A percentile compares a stretch with the other conserved stretches of the same genome.
phyloP scores from a whole-genome alignment of 768 basidiomycete genomes.

The Pisolithus marmoratus region DNA sequence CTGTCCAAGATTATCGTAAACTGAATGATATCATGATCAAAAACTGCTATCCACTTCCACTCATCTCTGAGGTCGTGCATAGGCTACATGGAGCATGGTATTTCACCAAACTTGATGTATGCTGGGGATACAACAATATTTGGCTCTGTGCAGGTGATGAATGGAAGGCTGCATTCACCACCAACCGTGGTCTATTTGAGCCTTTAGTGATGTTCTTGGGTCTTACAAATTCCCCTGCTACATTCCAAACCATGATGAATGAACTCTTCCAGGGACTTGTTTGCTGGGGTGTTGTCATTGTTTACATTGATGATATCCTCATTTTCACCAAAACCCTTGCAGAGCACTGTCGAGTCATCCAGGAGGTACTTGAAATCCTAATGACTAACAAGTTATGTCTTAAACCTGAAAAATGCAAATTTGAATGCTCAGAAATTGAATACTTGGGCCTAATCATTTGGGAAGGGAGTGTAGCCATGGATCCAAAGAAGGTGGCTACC shows the following conservation, averaged over 20 bases:
- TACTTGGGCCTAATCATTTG: neutral
- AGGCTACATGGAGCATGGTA: slow-evolving; percentile 13
- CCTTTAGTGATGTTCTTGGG: too few relatives aligned
- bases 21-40: too few relatives aligned
- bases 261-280: too few relatives aligned
- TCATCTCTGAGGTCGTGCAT: slow-evolving; percentile 18
- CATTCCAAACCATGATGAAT: too few relatives aligned
- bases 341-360: slow-evolving; percentile 15
- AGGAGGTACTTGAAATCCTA: neutral
- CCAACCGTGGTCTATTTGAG: too few relatives aligned
- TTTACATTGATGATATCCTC: slow-evolving; percentile 40
- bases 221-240: too few relatives aligned
- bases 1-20: too few relatives aligned
- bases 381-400: neutral
- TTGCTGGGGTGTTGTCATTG: slow-evolving; percentile 12
- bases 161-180: slow-evolving; percentile 29
- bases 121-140: slow-evolving; percentile 30
- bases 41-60: too few relatives aligned
- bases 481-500: too few relatives aligned
- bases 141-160: slow-evolving; percentile 21
- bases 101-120: slow-evolving; percentile 27
- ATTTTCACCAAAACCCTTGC: slow-evolving; percentile 25
- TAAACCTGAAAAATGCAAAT: neutral
- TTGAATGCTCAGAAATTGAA: neutral
- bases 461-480: neutral